Conservation (phyloP, 176 grass and related monocot genomes). For the Oryza meridionalis region DNA sequence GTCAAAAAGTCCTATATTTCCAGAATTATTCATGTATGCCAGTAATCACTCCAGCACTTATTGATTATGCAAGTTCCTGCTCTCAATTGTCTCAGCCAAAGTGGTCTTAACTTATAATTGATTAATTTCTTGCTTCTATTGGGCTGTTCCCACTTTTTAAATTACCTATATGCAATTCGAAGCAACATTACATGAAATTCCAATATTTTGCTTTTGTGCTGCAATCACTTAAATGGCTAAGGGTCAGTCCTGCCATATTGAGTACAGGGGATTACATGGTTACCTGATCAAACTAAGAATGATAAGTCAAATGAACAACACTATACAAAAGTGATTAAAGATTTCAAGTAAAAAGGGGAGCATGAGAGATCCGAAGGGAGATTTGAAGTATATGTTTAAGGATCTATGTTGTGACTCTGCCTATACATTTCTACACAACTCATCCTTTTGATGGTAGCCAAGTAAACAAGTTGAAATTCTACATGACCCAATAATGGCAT, state of each 20-base stretch:
- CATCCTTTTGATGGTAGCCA: neutral
- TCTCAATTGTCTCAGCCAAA: neutral
- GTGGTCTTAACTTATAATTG: neutral
- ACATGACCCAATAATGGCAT: slow-evolving; percentile 10
- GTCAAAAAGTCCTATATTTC: too few relatives aligned
- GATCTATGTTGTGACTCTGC: slow-evolving; percentile 17
- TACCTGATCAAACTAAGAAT: neutral
- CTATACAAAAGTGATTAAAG: neutral
- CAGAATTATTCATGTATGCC: too few relatives aligned
- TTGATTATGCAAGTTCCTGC: neutral
- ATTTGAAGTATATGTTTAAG: neutral
- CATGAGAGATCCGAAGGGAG: neutral
- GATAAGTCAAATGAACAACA: neutral
- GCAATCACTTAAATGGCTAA: neutral
- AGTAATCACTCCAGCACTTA: neutral
- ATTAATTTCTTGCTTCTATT: neutral
- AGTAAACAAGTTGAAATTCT: neutral
- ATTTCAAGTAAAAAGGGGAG: neutral
- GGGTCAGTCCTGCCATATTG: neutral
- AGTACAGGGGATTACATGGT: too few relatives aligned
- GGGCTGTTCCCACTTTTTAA: neutral
- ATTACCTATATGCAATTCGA: neutral
- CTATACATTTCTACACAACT: slow-evolving; percentile 6
- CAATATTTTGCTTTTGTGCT: too few relatives aligned
- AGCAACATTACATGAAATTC: neutral